These are phyloP conservation scores for Picea abies DNA, from an alignment of 83 land plant genomes.

Conservation along the genomic window DNA sequence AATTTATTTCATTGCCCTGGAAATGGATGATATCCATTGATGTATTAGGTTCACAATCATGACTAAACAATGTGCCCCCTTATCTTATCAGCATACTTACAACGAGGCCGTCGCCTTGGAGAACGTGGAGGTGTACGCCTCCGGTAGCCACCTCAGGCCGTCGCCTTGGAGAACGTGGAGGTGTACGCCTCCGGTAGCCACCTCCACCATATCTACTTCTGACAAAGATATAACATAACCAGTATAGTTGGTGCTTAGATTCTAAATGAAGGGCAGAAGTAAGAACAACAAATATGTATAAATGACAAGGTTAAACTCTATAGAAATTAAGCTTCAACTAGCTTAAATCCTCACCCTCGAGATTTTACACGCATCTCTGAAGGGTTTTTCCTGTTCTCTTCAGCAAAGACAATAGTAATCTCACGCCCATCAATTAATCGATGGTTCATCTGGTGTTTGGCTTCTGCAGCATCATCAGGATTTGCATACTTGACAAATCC, in stretches of 20 bases:
- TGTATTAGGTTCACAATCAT: background rate
- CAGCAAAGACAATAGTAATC: constrained; percentile 74
- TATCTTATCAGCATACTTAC: constrained; percentile 7
- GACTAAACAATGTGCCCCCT: background rate
- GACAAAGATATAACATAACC: background rate
- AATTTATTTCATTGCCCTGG: background rate
- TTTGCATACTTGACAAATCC: constrained; percentile 79
- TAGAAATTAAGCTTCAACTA: background rate
- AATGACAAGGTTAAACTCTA: background rate
- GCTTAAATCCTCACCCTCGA: constrained; percentile 33
- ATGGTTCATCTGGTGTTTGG: constrained; percentile 65
- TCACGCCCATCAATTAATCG: constrained; percentile 70
- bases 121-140: background rate
- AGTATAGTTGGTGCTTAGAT: background rate
- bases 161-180: constrained; percentile 4
- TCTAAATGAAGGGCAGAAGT: too few species aligned
- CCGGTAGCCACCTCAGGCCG: background rate
- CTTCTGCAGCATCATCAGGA: constrained; percentile 78
- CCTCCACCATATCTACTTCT: constrained; percentile 4
- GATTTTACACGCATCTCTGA: constrained; percentile 70
- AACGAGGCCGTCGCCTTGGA: background rate
- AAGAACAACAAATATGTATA: background rate
- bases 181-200: background rate
- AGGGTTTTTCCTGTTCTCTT: constrained; percentile 86
- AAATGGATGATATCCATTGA: background rate